Conservation (phyloP, 1,284 basidiomycete genomes). For the Gomphus sp. region DNA sequence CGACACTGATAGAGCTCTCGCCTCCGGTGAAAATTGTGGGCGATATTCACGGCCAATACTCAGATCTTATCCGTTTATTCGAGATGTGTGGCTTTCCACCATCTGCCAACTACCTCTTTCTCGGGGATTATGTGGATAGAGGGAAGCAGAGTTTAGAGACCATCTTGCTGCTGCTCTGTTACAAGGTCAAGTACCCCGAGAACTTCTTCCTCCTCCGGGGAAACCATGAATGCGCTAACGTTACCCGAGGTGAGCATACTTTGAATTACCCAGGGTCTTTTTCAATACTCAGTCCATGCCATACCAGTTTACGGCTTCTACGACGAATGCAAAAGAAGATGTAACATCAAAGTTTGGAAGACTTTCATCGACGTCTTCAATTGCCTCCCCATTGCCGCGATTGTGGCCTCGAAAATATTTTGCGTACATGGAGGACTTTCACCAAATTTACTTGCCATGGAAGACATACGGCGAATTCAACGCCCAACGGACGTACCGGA, state of each 20-base stretch:
- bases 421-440: slow-evolving; percentile 98
- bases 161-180: slow-evolving; percentile 91
- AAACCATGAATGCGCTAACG: slow-evolving; percentile 99
- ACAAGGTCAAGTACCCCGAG: slow-evolving; percentile 99
- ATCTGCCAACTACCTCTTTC: slow-evolving; percentile 94
- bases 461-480: slow-evolving; percentile 97
- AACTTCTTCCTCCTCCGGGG: slow-evolving; percentile 98
- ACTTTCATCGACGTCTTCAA: slow-evolving; percentile 99
- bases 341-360: slow-evolving; percentile 99
- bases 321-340: slow-evolving; percentile 98
- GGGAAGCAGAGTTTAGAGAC: slow-evolving; percentile 99
- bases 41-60: slow-evolving; percentile 98
- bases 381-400: slow-evolving; percentile 95
- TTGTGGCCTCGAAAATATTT: slow-evolving; percentile 99
- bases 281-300: not conserved
- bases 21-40: slow-evolving; percentile 99
- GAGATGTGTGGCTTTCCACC: slow-evolving; percentile 99
- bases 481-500: slow-evolving; percentile 99
- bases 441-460: slow-evolving; percentile 97
- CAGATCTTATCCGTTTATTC: slow-evolving; percentile 95
- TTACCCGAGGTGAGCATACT: slow-evolving; percentile 76
- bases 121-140: slow-evolving; percentile 97
- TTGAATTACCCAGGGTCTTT: slow-evolving; percentile 4
- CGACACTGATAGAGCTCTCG: slow-evolving; percentile 94
- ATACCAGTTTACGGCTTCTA: slow-evolving; percentile 94